Evolutionary conservation across 192 early-diverging fungal genomes (phyloP), one percentile per base, ranked within the genome.

Genomic region (Podila minutissima): DNA sequence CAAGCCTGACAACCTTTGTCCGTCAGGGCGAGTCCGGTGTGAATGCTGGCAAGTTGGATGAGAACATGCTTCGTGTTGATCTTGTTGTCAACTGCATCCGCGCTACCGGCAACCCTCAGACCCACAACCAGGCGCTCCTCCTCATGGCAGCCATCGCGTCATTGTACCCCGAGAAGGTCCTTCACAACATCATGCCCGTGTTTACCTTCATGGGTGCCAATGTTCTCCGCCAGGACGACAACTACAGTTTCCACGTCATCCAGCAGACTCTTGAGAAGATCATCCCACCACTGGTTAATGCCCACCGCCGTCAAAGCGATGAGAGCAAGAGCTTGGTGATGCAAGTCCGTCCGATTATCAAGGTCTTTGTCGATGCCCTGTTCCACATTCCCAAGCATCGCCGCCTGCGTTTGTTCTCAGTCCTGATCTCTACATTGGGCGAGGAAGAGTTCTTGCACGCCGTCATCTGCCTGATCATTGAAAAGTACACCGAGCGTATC

Each of bases 151-250:
- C 94, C 12, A 92, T 98, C 41, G 96, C 96, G 0, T 85, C 86
- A 8, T 74, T 93, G 59, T 93, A 90, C 73, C 94, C 98, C 5
- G 91, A 96, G 41, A 86, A 86, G 61, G 97, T 99, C 6, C 85
- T 99, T 26, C 88, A 94, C 68, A 94, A 96, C 83, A 93, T 96
- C 61, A 98, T 99, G 93, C 95, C 96, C 24, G 91, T 98, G 29
- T 99, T 99, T 74, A 99, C 96, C 15, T 98, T 98, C 75, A 97
- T 99, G 97, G 97, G 97, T 20, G 95, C 94, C 53, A 98, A 95
- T 67, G 93, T 96, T 2, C 71, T 99, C 68, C 91, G 93, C n/a
- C 96, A 96, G 82, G 97, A 99, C 83, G 97, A 99, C 82, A 93
- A 94, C 74, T 99, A 96, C 87, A 95, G 92, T 74, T 97, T 97